Percentiles rank a stretch among this genome's conserved stretches.
These are phyloP conservation scores for maize (Zea mays) DNA, from an alignment of 176 grass and related monocot species.

Conservation along the genomic window DNA sequence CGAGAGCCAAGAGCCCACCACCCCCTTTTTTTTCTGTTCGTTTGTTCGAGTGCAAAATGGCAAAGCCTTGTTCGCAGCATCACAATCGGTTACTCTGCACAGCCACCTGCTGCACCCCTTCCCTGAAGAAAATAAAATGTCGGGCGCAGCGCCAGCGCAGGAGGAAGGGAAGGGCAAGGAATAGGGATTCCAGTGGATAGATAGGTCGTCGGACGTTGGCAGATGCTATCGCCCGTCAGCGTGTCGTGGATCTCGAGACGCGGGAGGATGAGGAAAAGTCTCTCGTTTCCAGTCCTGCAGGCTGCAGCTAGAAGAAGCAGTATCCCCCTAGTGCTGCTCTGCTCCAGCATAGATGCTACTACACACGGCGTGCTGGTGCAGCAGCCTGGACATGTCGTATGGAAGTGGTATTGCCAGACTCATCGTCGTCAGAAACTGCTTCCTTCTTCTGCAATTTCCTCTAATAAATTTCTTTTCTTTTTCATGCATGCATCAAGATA, in stretches of 20 bases:
- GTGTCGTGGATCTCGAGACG: too few species aligned
- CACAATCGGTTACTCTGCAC: constrained; percentile 1
- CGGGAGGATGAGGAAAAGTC: too few species aligned
- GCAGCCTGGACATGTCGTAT: background rate
- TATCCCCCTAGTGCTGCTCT: too few species aligned
- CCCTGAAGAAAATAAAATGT: background rate
- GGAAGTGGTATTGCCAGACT: background rate
- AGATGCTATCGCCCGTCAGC: background rate
- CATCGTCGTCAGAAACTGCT: background rate
- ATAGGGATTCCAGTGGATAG: background rate
- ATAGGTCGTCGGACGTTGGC: constrained; percentile 2
- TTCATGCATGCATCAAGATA: background rate
- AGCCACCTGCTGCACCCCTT: constrained; percentile 3
- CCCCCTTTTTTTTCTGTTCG: too few species aligned
- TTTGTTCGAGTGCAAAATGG: background rate
- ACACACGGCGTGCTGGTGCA: too few species aligned
- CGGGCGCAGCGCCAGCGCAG: background rate
- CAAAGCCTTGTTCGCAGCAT: background rate
- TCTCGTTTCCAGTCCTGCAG: too few species aligned
- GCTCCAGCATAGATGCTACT: too few species aligned
- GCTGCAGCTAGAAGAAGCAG: too few species aligned
- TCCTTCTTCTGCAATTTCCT: background rate
- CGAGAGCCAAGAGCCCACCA: background rate
- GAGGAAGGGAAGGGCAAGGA: background rate
- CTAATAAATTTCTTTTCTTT: background rate